A percentile compares a stretch with the other conserved stretches of the same genome.
phyloP scores from a whole-genome alignment of 148 eudicot genomes.

The Tetragonia tetragonoides region DNA sequence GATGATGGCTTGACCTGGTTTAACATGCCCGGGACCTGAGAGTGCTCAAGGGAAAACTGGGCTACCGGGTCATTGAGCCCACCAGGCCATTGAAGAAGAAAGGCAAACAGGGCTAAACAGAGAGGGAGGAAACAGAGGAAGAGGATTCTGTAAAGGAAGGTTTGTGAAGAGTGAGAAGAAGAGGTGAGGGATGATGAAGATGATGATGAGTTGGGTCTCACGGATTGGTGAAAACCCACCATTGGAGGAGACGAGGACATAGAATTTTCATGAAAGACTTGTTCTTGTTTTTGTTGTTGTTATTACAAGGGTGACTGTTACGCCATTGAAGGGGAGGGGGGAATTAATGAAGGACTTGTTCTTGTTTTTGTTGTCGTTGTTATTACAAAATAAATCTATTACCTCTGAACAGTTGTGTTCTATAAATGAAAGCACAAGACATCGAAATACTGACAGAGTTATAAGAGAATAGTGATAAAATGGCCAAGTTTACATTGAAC shows the following conservation, averaged over 20 bases:
- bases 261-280: background rate
- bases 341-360: too few species aligned
- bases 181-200: constrained; percentile 6
- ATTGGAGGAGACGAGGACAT: constrained; percentile 23
- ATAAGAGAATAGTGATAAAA: too few species aligned
- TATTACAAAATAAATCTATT: too few species aligned
- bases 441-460: too few species aligned
- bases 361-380: too few species aligned
- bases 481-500: too few species aligned
- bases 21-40: constrained; percentile 38
- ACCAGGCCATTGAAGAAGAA: constrained; percentile 61
- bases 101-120: constrained; percentile 48
- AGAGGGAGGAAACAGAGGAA: constrained; percentile 46
- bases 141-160: constrained; percentile 33
- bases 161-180: constrained; percentile 24
- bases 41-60: constrained; percentile 31
- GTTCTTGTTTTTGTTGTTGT: background rate
- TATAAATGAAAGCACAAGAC: too few species aligned
- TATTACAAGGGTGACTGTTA: constrained; percentile 8
- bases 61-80: constrained; percentile 34
- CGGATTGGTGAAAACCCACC: constrained; percentile 49
- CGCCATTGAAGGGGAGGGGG: background rate
- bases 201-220: constrained; percentile 42
- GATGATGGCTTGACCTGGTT: constrained; percentile 20
- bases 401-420: too few species aligned